Percentiles rank a stretch among this genome's conserved stretches.
These are phyloP conservation scores for Elymus sibiricus DNA, from an alignment of 176 grass and related monocot species.

Conservation along the genomic window DNA sequence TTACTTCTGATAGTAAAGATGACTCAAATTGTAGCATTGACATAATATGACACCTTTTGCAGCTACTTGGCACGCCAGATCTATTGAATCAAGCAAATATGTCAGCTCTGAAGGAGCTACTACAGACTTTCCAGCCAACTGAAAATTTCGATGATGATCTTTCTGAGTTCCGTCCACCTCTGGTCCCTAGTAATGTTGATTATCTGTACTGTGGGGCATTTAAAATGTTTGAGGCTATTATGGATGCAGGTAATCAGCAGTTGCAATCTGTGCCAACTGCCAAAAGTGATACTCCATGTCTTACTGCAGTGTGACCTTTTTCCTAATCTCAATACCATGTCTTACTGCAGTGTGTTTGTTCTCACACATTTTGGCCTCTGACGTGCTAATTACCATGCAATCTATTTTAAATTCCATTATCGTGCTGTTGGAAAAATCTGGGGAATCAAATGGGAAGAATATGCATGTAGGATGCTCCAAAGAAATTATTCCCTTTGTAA, in stretches of 20 bases:
- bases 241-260: slow-evolving; percentile 54
- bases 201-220: slow-evolving; percentile 69
- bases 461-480: slow-evolving; percentile 47
- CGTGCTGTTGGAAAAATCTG: slow-evolving; percentile 49
- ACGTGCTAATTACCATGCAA: slow-evolving; percentile 77
- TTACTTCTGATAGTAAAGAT: slow-evolving; percentile 2
- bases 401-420: slow-evolving; percentile 69
- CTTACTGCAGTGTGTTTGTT: slow-evolving; percentile 56
- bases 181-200: slow-evolving; percentile 51
- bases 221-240: slow-evolving; percentile 66
- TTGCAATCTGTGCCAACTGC: neutral
- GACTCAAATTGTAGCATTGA: slow-evolving; percentile 17
- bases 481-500: slow-evolving; percentile 60
- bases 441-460: slow-evolving; percentile 57
- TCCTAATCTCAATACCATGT: slow-evolving; percentile 24
- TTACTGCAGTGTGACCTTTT: neutral
- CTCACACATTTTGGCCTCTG: slow-evolving; percentile 59
- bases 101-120: slow-evolving; percentile 68
- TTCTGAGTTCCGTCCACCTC: slow-evolving; percentile 47
- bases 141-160: slow-evolving; percentile 63
- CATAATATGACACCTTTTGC: slow-evolving; percentile 16
- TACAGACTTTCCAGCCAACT: slow-evolving; percentile 66
- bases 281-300: neutral
- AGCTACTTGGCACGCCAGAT: slow-evolving; percentile 63
- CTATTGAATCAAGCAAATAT: slow-evolving; percentile 59